Conservation (phyloP, 371 early-diverging fungal species). For the Phascolomyces articulosus region DNA sequence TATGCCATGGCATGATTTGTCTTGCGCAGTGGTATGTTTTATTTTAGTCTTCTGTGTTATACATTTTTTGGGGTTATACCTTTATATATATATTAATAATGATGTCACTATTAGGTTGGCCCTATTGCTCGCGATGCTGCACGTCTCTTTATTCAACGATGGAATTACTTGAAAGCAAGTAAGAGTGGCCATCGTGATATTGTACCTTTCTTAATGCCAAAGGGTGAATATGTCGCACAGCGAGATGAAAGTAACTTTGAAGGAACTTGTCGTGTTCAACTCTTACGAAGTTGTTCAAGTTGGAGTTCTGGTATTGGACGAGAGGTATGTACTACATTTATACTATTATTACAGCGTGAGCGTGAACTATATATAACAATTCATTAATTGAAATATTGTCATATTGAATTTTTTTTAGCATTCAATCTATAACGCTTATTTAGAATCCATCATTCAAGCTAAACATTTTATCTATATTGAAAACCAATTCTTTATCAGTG, state of each 20-base stretch:
- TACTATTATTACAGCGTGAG: too few relatives aligned
- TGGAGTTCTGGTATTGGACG: slow-evolving; percentile 73
- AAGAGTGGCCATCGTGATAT: slow-evolving; percentile 66
- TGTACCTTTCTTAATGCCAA: slow-evolving; percentile 80
- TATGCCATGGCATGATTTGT: slow-evolving; percentile 98
- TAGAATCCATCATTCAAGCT: slow-evolving; percentile 74
- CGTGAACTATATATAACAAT: too few relatives aligned
- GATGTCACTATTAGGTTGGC: too few relatives aligned
- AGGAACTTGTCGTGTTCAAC: slow-evolving; percentile 72
- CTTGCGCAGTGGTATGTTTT: slow-evolving; percentile 61
- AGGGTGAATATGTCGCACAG: slow-evolving; percentile 77
- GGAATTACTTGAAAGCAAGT: slow-evolving; percentile 83
- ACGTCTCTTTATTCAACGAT: slow-evolving; percentile 90
- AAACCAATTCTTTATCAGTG: slow-evolving; percentile 90
- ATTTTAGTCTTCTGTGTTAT: too few relatives aligned
- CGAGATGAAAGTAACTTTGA: slow-evolving; percentile 69
- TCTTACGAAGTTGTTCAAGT: slow-evolving; percentile 65
- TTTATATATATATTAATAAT: too few relatives aligned
- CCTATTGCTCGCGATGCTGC: slow-evolving; percentile 84
- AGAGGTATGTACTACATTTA: slow-evolving; percentile 34
- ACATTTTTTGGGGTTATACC: too few relatives aligned
- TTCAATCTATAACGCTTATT: slow-evolving; percentile 87
- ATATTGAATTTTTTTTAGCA: slow-evolving; percentile 37
- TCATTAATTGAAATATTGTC: background rate
- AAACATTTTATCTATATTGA: slow-evolving; percentile 94